Base-by-base conservation (phyloP, 2,329 filamentous ascomycete species). In the Ophiosphaerella narmari region DNA sequence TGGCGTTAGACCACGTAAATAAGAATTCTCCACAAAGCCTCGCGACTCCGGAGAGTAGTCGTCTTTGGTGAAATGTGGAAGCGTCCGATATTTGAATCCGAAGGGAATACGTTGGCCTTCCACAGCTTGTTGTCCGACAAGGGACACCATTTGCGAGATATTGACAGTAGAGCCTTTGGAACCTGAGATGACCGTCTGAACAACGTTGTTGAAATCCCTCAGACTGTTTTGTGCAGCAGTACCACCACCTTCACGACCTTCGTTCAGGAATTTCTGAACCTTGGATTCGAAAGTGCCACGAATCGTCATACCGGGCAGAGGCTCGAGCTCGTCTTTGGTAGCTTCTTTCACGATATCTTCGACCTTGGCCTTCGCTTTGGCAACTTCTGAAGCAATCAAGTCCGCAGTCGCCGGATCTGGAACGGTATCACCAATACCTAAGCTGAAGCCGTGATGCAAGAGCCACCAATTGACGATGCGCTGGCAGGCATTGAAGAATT, bases 121-220 rank as follows among this genome's bases (percentile, higher is more conserved):
- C 7, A 99, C 91, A 59, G 95, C 96, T 73, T 99, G 95, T 73
- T 99, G 94, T 60, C 95, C 94, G 52, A 99, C 95, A 58, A 97
- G 84, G 23, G 94, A 94, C 55, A 92, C 95, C 94, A 99, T 99
- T 76, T 99, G 94, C 13, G 95, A 97, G 65, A 99, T 97, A 74
- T 99, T 99, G 81, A 99, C 97, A 11, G 91, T 93, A 2, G 94
- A 97, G 73, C 94, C 94, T 80, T 99, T 99, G 62, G 95, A 99
- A 67, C 94, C 94, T 51, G 94, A 97, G 45, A 87, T 86, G 53
- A 95, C 91, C 90, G 97, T 99, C 69, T 91, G 90, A 46, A 96
- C 91, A 43, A 93, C 93, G 67, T 97, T 97, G 82, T 99, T 99
- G 66, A 89, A 81, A 75, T 97, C 91, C 78, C 96, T 97, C 72